phyloP scores from a whole-genome alignment of 257 asterid genomes.

The Striga asiatica region DNA sequence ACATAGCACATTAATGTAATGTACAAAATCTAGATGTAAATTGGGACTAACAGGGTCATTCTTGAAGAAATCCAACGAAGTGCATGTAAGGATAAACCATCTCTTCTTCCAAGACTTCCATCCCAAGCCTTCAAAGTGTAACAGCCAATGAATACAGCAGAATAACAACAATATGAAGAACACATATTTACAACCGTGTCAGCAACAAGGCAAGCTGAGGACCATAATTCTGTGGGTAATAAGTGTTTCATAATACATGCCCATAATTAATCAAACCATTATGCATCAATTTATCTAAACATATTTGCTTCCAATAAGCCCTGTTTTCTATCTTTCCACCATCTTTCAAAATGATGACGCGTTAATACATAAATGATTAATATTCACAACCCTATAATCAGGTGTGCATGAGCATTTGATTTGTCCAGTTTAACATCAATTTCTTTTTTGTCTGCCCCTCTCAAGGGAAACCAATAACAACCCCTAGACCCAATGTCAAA shows the following conservation, averaged over 20 bases:
- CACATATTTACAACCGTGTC: background rate
- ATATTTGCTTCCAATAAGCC: background rate
- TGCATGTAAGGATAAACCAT: conserved; percentile 96
- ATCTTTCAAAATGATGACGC: background rate
- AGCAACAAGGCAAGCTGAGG: conserved; percentile 3
- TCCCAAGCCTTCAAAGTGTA: conserved; percentile 77
- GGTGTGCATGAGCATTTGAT: background rate
- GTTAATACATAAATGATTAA: too few species aligned
- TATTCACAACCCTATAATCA: background rate
- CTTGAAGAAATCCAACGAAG: conserved; percentile 96
- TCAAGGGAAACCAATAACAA: background rate
- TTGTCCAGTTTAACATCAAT: too few species aligned
- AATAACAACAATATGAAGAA: background rate
- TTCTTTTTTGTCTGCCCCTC: too few species aligned
- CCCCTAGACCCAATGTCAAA: background rate
- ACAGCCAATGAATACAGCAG: conserved; percentile 3
- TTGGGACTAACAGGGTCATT: conserved; percentile 71
- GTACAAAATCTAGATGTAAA: background rate
- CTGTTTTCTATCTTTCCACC: too few species aligned
- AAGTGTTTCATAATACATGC: background rate
- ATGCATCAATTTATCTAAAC: background rate
- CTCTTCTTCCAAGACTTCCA: conserved; percentile 99
- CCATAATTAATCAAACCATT: background rate
- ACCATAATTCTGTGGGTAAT: background rate
- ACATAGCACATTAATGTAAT: conserved; percentile 2